Evolutionary conservation across 345 rosid species (phyloP), one percentile per base, ranked within the genome.

Genomic region (Eucalyptus caleyi): DNA sequence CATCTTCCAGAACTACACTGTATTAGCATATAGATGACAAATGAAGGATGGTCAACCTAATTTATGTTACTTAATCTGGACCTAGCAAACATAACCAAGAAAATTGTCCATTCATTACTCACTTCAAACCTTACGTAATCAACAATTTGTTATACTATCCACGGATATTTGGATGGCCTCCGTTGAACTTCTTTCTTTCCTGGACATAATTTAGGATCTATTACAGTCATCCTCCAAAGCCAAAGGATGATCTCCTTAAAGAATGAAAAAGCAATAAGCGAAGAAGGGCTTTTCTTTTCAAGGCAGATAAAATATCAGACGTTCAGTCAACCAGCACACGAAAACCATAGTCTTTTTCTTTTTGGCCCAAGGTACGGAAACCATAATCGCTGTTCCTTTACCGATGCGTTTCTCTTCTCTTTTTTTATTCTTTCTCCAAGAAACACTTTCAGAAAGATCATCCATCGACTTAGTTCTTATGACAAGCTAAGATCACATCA

Each of bases 181-280:
- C 42, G 6, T 18, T 18, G 44, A 19, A 69, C 21, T 32, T 69
- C 42, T 16, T 69, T 69, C 44, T 69, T 32, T 69, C 81, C 44
- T 9, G 24, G 24, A 69, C 42, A 4, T 32, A 34, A 16, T 69
- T 34, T 18, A 34, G 81, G 81, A 69, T 69, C 87, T 50, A 86
- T 49, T 47, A 86, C 87, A n/a, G 21, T 86, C n/a, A 14, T 86
- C 19, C 23, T 21, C 53, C 34, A 26, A 86, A 9, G 50, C 34
- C 32, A 86, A 45, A 45, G 53, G 54, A 24, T 37, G 56, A 32
- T 44, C 87, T 93, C 97, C 97, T 92, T 92, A 16, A 69, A 69
- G 44, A 34, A 32, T 8, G 81, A 69, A 34, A 32, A 69, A 69
- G 24, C 21, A 69, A 9, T 18, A 69, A 34, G 42, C 4, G 81